phyloP scores from a whole-genome alignment of 805 yeast genomes.

The Metschnikowia arizonensis region DNA sequence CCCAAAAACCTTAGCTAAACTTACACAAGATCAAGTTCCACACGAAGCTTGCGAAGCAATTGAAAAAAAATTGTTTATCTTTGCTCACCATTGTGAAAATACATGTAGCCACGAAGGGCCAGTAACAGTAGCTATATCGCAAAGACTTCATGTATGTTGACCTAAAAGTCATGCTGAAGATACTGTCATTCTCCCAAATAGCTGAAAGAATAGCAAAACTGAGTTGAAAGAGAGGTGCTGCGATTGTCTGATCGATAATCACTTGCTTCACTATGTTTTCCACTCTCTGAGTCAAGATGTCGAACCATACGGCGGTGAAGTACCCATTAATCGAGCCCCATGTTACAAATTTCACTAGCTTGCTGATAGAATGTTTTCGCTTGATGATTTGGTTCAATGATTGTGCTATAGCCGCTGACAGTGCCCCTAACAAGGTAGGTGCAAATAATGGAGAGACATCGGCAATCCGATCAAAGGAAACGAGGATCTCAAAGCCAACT shows the following conservation, averaged over 20 bases:
- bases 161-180: slow-evolving; percentile 17
- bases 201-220: slow-evolving; percentile 45
- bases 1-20: slow-evolving; percentile 4
- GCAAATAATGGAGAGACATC: slow-evolving; percentile 27
- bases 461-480: slow-evolving; percentile 25
- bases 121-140: slow-evolving; percentile 49
- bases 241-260: slow-evolving; percentile 50
- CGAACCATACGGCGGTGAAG: slow-evolving; percentile 54
- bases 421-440: slow-evolving; percentile 36
- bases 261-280: slow-evolving; percentile 39
- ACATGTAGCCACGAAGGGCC: slow-evolving; percentile 55
- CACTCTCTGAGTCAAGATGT: slow-evolving; percentile 35
- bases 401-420: slow-evolving; percentile 42
- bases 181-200: slow-evolving; percentile 50
- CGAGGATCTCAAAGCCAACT: slow-evolving; percentile 26
- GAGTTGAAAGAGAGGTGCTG: slow-evolving; percentile 53
- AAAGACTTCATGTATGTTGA: slow-evolving; percentile 44
- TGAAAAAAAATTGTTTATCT: slow-evolving; percentile 52
- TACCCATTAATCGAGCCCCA: slow-evolving; percentile 64
- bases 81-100: slow-evolving; percentile 48
- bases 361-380: slow-evolving; percentile 28
- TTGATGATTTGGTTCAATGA: slow-evolving; percentile 33
- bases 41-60: slow-evolving; percentile 51
- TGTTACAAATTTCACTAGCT: slow-evolving; percentile 43
- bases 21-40: slow-evolving; percentile 49